Percentiles rank a stretch among this genome's conserved stretches.
Evolutionary conservation across 2,329 filamentous ascomycete species (phyloP).

Genomic region (Fusarium buharicum): DNA sequence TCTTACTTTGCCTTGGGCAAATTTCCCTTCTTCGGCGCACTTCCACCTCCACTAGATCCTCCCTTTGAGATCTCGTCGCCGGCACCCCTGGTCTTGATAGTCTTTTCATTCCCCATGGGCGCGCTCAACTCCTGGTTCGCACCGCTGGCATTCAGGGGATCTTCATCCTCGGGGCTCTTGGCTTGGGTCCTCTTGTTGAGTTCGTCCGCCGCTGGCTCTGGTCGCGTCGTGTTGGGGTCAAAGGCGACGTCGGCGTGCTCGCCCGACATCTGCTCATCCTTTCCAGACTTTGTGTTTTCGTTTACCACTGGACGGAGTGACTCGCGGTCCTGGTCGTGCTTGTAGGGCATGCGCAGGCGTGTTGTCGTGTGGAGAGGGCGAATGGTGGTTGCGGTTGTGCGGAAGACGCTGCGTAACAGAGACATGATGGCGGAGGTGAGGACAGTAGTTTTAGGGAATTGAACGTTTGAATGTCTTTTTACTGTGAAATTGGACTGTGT

Average conservation of each 20-base stretch:
- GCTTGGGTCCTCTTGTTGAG: conserved; percentile 55
- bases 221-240: conserved; percentile 72
- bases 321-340: conserved; percentile 67
- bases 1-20: conserved; percentile 20
- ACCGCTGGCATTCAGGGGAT: conserved; percentile 56
- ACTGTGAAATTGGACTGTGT: background rate
- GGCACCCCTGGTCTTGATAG: conserved; percentile 47
- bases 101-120: conserved; percentile 51
- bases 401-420: conserved; percentile 35
- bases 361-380: conserved; percentile 51
- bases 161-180: conserved; percentile 32
- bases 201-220: conserved; percentile 69
- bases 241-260: conserved; percentile 72
- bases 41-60: conserved; percentile 49
- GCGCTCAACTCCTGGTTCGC: conserved; percentile 58
- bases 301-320: conserved; percentile 71
- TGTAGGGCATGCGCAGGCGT: conserved; percentile 53
- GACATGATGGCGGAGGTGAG: conserved; percentile 30
- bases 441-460: background rate
- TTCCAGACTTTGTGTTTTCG: conserved; percentile 75
- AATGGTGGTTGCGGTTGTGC: conserved; percentile 28
- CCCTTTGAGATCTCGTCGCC: conserved; percentile 51
- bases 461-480: background rate
- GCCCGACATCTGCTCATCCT: conserved; percentile 68
- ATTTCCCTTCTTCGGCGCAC: conserved; percentile 47